A percentile compares a stretch with the other conserved stretches of the same genome.
Conservation (phyloP, 768 basidiomycete species). For the Podaxis rugospora region DNA sequence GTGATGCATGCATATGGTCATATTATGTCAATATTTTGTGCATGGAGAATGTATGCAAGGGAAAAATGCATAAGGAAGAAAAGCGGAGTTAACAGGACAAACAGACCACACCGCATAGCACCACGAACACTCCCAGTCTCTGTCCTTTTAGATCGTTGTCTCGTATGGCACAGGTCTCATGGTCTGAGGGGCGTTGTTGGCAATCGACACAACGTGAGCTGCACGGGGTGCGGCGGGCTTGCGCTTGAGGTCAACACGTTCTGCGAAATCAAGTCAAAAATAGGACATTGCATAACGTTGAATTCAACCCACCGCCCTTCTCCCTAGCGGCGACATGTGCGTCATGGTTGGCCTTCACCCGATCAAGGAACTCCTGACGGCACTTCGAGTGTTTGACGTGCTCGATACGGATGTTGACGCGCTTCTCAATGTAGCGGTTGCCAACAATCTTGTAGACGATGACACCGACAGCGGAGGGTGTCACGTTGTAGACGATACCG, state of each 20-base stretch:
- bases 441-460: slow-evolving; percentile 99
- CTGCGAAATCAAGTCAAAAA: slow-evolving; percentile 31
- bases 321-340: slow-evolving; percentile 83
- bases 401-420: slow-evolving; percentile 96
- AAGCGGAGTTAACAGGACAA: slow-evolving; percentile 19
- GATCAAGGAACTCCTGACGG: slow-evolving; percentile 94
- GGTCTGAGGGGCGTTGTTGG: slow-evolving; percentile 84
- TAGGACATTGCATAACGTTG: background rate
- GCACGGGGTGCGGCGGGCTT: slow-evolving; percentile 80
- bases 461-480: slow-evolving; percentile 90
- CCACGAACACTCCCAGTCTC: background rate
- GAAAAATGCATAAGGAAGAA: slow-evolving; percentile 16
- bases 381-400: slow-evolving; percentile 97
- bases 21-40: slow-evolving; percentile 14
- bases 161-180: slow-evolving; percentile 92
- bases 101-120: slow-evolving; percentile 20
- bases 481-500: slow-evolving; percentile 98
- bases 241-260: slow-evolving; percentile 82
- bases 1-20: slow-evolving; percentile 13
- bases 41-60: slow-evolving; percentile 9
- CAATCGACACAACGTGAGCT: slow-evolving; percentile 66
- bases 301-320: slow-evolving; percentile 72
- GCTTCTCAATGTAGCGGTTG: slow-evolving; percentile 98
- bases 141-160: slow-evolving; percentile 80
- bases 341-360: slow-evolving; percentile 88